phyloP scores from a whole-genome alignment of 371 early-diverging fungal species.

The Capillidium heterosporum region DNA sequence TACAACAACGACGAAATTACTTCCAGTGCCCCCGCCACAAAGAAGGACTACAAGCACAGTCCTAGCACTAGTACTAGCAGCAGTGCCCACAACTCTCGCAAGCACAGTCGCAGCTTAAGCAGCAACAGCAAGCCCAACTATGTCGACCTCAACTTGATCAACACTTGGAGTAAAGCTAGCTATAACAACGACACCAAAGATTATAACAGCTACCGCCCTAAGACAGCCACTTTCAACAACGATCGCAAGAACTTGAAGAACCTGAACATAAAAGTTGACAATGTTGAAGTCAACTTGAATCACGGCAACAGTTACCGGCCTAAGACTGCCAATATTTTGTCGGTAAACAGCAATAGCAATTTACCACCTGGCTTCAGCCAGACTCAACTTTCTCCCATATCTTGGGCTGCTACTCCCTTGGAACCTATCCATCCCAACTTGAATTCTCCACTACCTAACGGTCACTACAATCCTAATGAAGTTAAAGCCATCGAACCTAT shows the following conservation, averaged over 20 bases:
- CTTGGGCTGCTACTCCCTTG: slow-evolving; percentile 3
- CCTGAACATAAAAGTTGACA: neutral
- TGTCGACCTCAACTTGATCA: neutral
- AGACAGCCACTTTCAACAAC: neutral
- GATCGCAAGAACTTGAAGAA: neutral
- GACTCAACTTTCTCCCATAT: neutral
- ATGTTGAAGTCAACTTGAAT: neutral
- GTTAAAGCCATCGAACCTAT: slow-evolving; percentile 1
- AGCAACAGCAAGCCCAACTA: no score
- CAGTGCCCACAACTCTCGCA: no score
- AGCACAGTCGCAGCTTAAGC: no score
- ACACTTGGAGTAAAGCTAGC: no score
- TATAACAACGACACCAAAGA: no score
- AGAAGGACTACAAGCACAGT: neutral
- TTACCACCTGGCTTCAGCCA: neutral
- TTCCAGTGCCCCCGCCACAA: no score
- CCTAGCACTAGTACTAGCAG: neutral
- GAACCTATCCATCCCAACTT: neutral
- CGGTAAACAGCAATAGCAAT: neutral
- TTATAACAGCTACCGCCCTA: neutral
- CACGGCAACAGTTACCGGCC: neutral
- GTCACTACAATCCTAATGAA: neutral
- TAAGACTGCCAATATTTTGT: neutral
- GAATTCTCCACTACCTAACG: neutral
- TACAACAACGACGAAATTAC: no score